A percentile compares a stretch with the other conserved stretches of the same genome.
phyloP scores from a whole-genome alignment of 2,329 filamentous ascomycete genomes.

The Aquanectria penicillioides region DNA sequence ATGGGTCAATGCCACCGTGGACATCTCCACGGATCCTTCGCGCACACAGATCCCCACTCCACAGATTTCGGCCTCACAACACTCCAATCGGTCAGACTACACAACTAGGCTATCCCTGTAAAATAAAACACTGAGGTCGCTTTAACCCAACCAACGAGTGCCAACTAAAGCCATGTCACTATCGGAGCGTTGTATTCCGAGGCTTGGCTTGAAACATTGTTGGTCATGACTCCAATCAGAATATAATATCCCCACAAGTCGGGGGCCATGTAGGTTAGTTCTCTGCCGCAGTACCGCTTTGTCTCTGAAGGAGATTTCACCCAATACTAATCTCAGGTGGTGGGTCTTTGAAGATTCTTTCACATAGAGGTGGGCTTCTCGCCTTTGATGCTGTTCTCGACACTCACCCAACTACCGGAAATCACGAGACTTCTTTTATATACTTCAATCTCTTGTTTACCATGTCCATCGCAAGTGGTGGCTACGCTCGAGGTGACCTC shows the following conservation, averaged over 20 bases:
- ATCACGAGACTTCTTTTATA: neutral
- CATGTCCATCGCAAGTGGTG: conserved; percentile 28
- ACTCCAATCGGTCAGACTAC: neutral
- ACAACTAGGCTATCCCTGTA: neutral
- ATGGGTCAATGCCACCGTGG: neutral
- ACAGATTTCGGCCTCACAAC: neutral
- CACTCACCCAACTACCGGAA: neutral
- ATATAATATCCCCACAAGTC: neutral
- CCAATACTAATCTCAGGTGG: neutral
- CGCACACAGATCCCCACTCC: neutral
- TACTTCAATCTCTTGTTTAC: neutral
- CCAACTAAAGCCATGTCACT: neutral
- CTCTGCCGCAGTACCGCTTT: neutral
- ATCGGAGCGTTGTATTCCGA: too few species aligned
- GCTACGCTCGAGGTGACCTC: conserved; percentile 33
- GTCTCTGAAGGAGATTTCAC: neutral
- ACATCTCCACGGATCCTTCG: neutral
- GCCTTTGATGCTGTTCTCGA: neutral
- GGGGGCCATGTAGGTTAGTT: neutral
- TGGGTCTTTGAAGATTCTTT: neutral
- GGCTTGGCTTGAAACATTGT: too few species aligned
- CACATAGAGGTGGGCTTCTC: neutral
- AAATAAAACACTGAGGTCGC: neutral
- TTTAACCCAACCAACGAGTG: neutral
- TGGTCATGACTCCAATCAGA: neutral